Base-by-base conservation (phyloP, 2,329 filamentous ascomycete species). In the Parastagonospora nodorum region DNA sequence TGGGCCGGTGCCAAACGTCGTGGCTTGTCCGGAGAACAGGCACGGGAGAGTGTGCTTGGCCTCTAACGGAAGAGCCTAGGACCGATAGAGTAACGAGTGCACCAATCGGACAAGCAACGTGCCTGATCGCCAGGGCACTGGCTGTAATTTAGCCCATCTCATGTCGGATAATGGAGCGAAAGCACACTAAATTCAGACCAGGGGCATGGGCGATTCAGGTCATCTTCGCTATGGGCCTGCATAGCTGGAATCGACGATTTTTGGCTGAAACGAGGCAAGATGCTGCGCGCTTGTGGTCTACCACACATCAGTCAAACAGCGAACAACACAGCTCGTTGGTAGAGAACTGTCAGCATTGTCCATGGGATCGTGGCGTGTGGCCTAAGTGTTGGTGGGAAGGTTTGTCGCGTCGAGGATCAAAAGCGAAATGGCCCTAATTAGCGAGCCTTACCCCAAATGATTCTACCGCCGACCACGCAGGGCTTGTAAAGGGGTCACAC, bases 61-160 rank as follows among this genome's bases (percentile, higher is more conserved):
- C 55, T 48, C 42, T 53, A 64, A 47, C n/a, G 51, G 64, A 51
- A 48, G 61, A 42, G 50, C 45, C 47, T 47, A 53, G 43, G 39
- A 55, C 51, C 51, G 39, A 58, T 54, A 54, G 47, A 57, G 60
- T 48, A 61, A 63, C 57, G 55, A 44, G 45, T 46, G 24, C 45
- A 46, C 68, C 66, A 72, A 71, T 72, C 60, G 60, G 61, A 59
- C 57, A 44, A 45, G 39, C 35, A 43, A 48, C 53, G 63, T 72
- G 54, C 65, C 63, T 71, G 69, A 72, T 72, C 67, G 61, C 47
- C 68, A 60, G 60, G 50, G 44, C 58, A 44, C 39, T 63, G 57
- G 59, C 45, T 55, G 63, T 66, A 67, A 63, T 61, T 58, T 61
- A 60, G 55, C 41, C 42, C 52, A 53, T 28, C 46, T 57, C 55